Conservation (phyloP, 2,329 filamentous ascomycete genomes). For the Cytospora piceae region DNA sequence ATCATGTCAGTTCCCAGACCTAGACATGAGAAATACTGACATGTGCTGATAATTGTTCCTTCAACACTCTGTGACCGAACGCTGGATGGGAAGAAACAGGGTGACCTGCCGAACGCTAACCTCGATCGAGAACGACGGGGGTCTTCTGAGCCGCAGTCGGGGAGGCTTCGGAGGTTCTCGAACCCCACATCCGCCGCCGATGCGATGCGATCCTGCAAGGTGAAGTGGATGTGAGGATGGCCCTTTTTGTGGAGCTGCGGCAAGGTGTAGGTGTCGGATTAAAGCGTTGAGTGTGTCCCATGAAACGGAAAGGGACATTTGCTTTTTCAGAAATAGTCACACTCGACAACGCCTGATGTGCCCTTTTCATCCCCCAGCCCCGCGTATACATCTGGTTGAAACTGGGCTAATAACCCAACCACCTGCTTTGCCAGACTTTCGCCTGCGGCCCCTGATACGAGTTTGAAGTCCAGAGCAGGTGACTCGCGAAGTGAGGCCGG, state of each 20-base stretch:
- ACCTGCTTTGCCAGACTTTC: background rate
- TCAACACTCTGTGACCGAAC: background rate
- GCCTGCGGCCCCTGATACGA: conserved; percentile 5
- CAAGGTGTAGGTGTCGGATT: background rate
- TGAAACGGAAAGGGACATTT: conserved; percentile 12
- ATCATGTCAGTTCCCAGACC: background rate
- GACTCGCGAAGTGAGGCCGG: conserved; percentile 19
- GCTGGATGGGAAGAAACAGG: background rate
- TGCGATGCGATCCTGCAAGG: background rate
- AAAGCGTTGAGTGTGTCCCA: background rate
- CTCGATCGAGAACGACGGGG: conserved; percentile 1
- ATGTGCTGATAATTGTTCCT: conserved; percentile 2
- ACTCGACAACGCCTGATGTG: background rate
- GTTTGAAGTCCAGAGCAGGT: conserved; percentile 13
- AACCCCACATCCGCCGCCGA: background rate
- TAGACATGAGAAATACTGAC: conserved; percentile 9
- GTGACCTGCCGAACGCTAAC: conserved; percentile 6
- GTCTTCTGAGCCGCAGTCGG: background rate
- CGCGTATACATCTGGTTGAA: background rate
- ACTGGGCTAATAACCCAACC: background rate
- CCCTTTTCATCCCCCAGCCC: background rate
- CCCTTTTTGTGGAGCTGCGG: background rate
- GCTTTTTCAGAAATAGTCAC: conserved; percentile 1
- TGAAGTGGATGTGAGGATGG: conserved; percentile 1
- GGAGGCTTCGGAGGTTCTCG: background rate